These are phyloP conservation scores for Sporothrix protearum DNA, from an alignment of 2,329 filamentous ascomycete genomes.

Conservation along the genomic window DNA sequence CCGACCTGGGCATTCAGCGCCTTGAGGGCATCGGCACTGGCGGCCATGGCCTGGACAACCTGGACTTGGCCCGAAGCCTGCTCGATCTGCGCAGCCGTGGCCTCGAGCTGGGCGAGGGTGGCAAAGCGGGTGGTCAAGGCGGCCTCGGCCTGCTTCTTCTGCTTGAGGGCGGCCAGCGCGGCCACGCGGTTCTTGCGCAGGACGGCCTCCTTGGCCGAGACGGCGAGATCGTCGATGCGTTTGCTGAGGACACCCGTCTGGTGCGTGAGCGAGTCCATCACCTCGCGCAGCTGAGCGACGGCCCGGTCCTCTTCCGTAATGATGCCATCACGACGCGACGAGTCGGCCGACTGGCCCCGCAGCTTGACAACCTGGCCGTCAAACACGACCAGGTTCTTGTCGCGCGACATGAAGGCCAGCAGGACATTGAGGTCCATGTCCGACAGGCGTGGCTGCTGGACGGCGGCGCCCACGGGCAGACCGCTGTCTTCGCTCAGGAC, in stretches of 20 bases:
- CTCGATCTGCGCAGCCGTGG: constrained; percentile 77
- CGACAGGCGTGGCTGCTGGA: constrained; percentile 51
- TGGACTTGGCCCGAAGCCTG: constrained; percentile 81
- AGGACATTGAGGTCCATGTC: constrained; percentile 65
- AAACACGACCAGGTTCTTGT: constrained; percentile 56
- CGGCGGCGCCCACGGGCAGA: neutral
- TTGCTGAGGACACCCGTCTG: constrained; percentile 65
- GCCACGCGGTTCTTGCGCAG: constrained; percentile 64
- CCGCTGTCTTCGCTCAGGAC: constrained; percentile 39
- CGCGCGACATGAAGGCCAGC: constrained; percentile 65
- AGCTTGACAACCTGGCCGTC: constrained; percentile 74
- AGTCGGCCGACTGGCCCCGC: constrained; percentile 42
- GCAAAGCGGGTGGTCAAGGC: constrained; percentile 39
- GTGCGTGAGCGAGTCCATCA: constrained; percentile 70
- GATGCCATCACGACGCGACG: constrained; percentile 56
- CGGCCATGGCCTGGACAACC: constrained; percentile 77
- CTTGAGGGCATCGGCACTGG: constrained; percentile 68
- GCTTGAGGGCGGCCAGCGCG: constrained; percentile 74
- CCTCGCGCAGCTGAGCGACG: constrained; percentile 77
- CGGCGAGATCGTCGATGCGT: constrained; percentile 63
- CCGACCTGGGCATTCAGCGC: constrained; percentile 74
- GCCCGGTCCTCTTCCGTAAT: constrained; percentile 77
- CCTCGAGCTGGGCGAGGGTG: constrained; percentile 65
- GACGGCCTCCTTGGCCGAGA: constrained; percentile 61
- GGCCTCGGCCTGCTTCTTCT: constrained; percentile 76